phyloP scores from a whole-genome alignment of 2,329 filamentous ascomycete species.

The Monosporascus sp. region DNA sequence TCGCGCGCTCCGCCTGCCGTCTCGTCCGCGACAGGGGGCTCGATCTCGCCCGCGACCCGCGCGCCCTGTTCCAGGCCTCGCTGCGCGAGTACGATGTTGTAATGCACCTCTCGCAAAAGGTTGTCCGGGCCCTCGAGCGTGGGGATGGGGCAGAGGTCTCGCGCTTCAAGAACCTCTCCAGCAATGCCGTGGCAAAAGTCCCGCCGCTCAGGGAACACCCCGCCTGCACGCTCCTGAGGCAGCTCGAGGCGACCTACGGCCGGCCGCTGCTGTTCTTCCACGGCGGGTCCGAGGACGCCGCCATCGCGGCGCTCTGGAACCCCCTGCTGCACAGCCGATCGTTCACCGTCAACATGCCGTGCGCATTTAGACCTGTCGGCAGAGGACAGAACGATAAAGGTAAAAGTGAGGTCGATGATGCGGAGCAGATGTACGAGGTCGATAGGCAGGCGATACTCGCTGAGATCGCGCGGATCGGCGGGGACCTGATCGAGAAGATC shows the following conservation, averaged over 20 bases:
- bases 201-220: conserved; percentile 55
- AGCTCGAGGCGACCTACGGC: conserved; percentile 63
- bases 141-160: conserved; percentile 34
- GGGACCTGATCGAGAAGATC: conserved; percentile 62
- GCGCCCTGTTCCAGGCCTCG: conserved; percentile 65
- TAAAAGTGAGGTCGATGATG: conserved; percentile 23
- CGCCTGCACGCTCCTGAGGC: conserved; percentile 56
- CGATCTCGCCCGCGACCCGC: conserved; percentile 48
- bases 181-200: conserved; percentile 33
- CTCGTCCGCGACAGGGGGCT: conserved; percentile 50
- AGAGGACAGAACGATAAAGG: conserved; percentile 10
- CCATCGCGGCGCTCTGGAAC: conserved; percentile 57
- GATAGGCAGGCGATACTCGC: conserved; percentile 64
- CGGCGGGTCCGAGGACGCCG: conserved; percentile 51
- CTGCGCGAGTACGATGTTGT: conserved; percentile 79
- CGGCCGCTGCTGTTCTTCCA: conserved; percentile 76
- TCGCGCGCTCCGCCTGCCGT: conserved; percentile 72
- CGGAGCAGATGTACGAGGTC: conserved; percentile 48
- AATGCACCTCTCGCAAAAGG: conserved; percentile 61
- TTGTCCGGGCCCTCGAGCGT: conserved; percentile 36
- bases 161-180: conserved; percentile 76
- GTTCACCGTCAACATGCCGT: conserved; percentile 68
- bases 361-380: conserved; percentile 54
- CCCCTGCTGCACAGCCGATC: conserved; percentile 48
- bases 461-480: conserved; percentile 67